Base-by-base conservation (phyloP, 1,139 yeast species). In the Blastobotrys elegans region DNA sequence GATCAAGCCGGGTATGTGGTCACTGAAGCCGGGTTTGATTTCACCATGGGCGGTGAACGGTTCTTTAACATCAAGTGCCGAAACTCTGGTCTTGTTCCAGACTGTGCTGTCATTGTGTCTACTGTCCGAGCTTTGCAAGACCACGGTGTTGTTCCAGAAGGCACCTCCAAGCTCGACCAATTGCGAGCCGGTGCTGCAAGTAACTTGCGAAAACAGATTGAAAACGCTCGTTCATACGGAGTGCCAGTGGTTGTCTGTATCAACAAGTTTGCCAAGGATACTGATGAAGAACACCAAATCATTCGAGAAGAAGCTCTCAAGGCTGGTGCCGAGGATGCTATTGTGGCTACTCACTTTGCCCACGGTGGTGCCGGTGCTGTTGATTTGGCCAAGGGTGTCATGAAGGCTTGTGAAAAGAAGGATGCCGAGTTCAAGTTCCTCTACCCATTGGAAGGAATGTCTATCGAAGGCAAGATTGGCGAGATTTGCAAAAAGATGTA, bases 11-110 rank as follows among this genome's bases (percentile, higher is more conserved):
- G 97, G 55, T 90, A 84, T 64, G 97, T 89, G 50, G 89, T 90
- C 50, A 90, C 97, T 45, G 97, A 92, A 70, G 98, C 97, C 32
- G 98, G 97, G 52, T 92, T 92, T 73, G 98, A 92, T 69, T 90
- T 92, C 76, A 92, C 97, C 50, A 92, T 92, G 97, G 98, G 98
- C 64, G 97, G 97, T 66, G 98, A 92, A 72, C 79, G 97, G 66
- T 92, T 92, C 72, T 79, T 90, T 70, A 90, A 92, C 74, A 92
- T 92, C 72, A 92, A 92, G 73, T 89, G 97, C 71, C 82, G 98
- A 66, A 78, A 95, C 31, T 82, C 95, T 20, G 97, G 97, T 3
- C 76, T 90, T 52, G 74, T 75, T 32, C 98, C 98, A 22, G 96
- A 92, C 64, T 87, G 85, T 49, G 89, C 92, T 56, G 96, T 92